Base-by-base conservation (phyloP, 345 rosid species). In the Crucihimalaya himalaica region DNA sequence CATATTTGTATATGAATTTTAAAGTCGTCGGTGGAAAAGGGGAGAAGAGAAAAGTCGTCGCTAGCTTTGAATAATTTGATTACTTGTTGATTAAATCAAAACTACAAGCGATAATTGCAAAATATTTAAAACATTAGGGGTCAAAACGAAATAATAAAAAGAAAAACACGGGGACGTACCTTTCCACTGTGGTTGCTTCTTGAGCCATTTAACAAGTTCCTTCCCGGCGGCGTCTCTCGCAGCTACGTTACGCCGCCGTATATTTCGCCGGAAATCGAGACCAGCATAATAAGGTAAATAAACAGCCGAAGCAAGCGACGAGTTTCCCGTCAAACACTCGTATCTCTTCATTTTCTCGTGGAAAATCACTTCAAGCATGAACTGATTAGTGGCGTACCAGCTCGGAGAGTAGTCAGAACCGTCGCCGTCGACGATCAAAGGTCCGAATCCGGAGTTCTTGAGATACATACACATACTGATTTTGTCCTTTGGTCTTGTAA, bases 271-370 rank as follows among this genome's bases (percentile, higher is more conserved):
- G 4, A 87, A 43, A 21, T 88, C 86, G 0, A 87, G 77, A 11
- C 94, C 94, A 3, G 88, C 70, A 13, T 80, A 87, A 0, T 66
- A 85, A 11, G 94, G 92, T 1, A 89, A 16, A 18, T 74, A 87
- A 63, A 87, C 6, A 27, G 84, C 86, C 0, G 89, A 85, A n/a
- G 89, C 94, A 8, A 77, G 9, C 0, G 89, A 80, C 0, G 87
- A 85, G 35, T 88, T 74, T 13, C 46, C 77, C 1, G 91, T 88
- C 31, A 87, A 76, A 29, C 91, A 87, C 21, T 80, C 21, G 66
- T 89, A 87, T 4, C 76, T 79, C 78, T 82, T 81, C 83, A 89
- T 84, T 58, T 83, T 74, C 50, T 79, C 77, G 21, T 67, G 84
- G n/a, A 88, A 86, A 6, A 88, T 86, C 2, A 81, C 63, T 77